Percentiles rank a stretch among this genome's conserved stretches.
These are phyloP conservation scores for Castanea mollissima DNA, from an alignment of 306 rosid genomes.

Conservation along the genomic window DNA sequence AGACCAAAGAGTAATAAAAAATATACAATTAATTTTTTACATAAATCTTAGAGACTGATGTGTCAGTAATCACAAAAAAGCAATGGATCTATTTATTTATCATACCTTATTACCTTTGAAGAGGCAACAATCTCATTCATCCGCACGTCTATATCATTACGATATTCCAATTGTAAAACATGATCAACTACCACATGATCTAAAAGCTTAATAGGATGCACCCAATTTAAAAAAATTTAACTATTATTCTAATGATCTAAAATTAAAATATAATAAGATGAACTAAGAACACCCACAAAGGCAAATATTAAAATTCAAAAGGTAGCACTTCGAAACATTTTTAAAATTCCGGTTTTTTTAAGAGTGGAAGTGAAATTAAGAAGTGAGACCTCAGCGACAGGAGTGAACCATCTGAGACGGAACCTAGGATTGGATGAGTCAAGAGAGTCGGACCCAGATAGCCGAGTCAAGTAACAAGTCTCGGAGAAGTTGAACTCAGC, in stretches of 20 bases:
- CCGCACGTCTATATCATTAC: no score
- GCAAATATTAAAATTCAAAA: background rate
- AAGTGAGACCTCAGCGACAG: constrained; percentile 53
- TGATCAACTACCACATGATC: no score
- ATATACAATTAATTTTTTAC: no score
- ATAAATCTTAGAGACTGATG: no score
- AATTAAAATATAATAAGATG: background rate
- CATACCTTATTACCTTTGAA: no score
- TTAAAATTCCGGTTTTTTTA: background rate
- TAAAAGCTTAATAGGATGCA: background rate
- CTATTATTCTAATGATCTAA: background rate
- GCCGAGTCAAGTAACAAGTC: constrained; percentile 45
- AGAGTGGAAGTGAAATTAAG: background rate
- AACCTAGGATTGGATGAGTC: constrained; percentile 44
- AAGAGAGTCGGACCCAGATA: constrained; percentile 18
- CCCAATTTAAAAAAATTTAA: no score
- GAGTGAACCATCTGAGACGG: constrained; percentile 81
- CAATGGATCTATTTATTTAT: no score
- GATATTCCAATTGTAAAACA: no score
- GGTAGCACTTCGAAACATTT: background rate
- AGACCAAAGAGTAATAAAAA: no score
- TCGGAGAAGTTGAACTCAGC: constrained; percentile 54
- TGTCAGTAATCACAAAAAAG: no score
- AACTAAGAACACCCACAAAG: background rate
- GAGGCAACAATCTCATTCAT: no score